These are phyloP conservation scores for Saccharomycopsis fermentans DNA, from an alignment of 805 yeast species.

Conservation along the genomic window DNA sequence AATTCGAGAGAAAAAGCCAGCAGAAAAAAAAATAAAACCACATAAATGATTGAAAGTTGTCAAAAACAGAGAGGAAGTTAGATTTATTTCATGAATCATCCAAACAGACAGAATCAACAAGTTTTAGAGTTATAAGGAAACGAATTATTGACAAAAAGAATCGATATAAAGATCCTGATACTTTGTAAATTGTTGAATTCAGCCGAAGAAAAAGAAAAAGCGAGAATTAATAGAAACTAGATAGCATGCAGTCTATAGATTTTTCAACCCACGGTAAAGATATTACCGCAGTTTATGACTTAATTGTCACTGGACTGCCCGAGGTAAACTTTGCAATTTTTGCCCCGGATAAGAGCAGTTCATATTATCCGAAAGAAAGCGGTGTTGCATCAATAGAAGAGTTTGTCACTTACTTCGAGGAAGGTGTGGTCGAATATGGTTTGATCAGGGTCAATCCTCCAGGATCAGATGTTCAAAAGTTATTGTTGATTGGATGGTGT, in stretches of 20 bases:
- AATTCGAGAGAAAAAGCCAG: not conserved
- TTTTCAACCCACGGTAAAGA: constrained; percentile 61
- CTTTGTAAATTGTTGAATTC: too few relatives aligned
- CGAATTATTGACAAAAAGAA: too few relatives aligned
- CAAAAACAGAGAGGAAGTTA: not conserved
- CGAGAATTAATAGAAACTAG: not conserved
- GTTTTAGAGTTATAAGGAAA: too few relatives aligned
- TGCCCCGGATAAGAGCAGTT: constrained; percentile 52
- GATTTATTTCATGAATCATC: not conserved
- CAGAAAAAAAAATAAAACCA: not conserved
- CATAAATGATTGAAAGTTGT: not conserved
- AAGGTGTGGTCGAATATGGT: constrained; percentile 75
- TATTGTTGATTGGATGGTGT: constrained; percentile 88
- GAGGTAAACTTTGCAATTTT: constrained; percentile 67
- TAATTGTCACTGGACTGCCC: constrained; percentile 69
- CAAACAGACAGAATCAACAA: too few relatives aligned
- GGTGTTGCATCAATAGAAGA: constrained; percentile 67
- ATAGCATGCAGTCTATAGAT: constrained; percentile 27
- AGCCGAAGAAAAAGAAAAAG: not conserved
- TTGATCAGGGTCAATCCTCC: constrained; percentile 80
- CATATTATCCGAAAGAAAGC: constrained; percentile 33
- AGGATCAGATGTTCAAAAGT: constrained; percentile 82
- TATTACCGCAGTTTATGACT: constrained; percentile 65
- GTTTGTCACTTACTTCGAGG: constrained; percentile 73
- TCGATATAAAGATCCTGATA: too few relatives aligned